phyloP scores from a whole-genome alignment of 2,329 filamentous ascomycete species.

The Tolypocladium sp. region DNA sequence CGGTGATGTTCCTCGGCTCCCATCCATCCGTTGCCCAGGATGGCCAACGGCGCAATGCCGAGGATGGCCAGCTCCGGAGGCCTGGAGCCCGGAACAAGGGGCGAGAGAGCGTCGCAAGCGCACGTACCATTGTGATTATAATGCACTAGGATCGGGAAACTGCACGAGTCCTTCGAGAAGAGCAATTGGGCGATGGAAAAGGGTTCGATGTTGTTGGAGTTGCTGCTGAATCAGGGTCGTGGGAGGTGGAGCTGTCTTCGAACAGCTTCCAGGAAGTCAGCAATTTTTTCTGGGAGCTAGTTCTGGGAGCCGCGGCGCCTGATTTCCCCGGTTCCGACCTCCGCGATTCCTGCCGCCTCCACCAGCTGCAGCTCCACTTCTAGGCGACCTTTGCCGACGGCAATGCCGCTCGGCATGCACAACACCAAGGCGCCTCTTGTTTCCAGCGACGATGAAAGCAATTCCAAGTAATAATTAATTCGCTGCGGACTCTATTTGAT shows the following conservation, averaged over 20 bases:
- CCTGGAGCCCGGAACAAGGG: not conserved
- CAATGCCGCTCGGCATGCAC: not conserved
- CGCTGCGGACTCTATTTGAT: not conserved
- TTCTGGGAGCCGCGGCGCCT: constrained; percentile 12
- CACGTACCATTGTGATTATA: constrained; percentile 21
- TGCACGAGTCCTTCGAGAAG: not conserved
- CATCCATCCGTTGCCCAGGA: not conserved
- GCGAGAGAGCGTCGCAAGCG: not conserved
- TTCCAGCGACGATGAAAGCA: not conserved
- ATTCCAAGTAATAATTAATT: too few species aligned
- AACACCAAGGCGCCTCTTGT: not conserved
- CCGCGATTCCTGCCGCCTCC: constrained; percentile 3
- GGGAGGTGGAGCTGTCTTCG: constrained; percentile 24
- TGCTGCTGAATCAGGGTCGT: not conserved
- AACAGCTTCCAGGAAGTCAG: constrained; percentile 31
- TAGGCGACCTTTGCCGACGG: not conserved
- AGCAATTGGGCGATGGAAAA: not conserved
- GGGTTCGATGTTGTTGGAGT: not conserved
- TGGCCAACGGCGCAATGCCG: not conserved
- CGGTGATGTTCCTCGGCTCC: not conserved
- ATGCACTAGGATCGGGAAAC: not conserved
- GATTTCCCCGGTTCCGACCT: constrained; percentile 24
- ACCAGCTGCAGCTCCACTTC: not conserved
- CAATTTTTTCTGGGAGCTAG: constrained; percentile 24
- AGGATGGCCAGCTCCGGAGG: not conserved